Evolutionary conservation across 140 eudicot genomes (phyloP).

Genomic region (Oenanthe javanica): DNA sequence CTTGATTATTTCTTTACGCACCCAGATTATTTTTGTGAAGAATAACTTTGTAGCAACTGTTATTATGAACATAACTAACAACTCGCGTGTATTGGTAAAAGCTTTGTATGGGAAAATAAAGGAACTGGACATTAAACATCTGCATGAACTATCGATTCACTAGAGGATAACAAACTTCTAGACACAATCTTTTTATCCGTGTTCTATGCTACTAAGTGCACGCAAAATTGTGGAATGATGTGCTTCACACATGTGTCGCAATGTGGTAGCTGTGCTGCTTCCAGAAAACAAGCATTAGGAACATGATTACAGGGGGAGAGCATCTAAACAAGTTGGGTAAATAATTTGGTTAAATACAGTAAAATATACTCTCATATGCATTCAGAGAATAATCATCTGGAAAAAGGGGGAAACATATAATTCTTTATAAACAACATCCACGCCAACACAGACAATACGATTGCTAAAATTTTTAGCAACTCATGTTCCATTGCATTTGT

Average conservation of each 20-base stretch:
- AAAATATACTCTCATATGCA: background rate
- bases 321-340: background rate
- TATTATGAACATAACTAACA: background rate
- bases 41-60: background rate
- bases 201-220: background rate
- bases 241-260: background rate
- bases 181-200: background rate
- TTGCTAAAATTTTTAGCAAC: slow-evolving; percentile 22
- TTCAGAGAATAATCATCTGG: background rate
- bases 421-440: slow-evolving; percentile 7
- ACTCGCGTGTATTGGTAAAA: background rate
- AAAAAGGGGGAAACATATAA: background rate
- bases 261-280: background rate
- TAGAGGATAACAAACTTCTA: background rate
- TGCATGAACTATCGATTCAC: background rate
- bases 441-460: slow-evolving; percentile 7
- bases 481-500: slow-evolving; percentile 20
- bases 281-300: background rate
- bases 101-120: background rate
- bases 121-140: background rate
- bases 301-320: background rate
- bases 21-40: background rate
- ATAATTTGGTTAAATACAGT: background rate
- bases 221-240: background rate
- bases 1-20: background rate